Evolutionary conservation across 306 rosid genomes (phyloP), one percentile per base, ranked within the genome.

Genomic region (Nissolia schottii): DNA sequence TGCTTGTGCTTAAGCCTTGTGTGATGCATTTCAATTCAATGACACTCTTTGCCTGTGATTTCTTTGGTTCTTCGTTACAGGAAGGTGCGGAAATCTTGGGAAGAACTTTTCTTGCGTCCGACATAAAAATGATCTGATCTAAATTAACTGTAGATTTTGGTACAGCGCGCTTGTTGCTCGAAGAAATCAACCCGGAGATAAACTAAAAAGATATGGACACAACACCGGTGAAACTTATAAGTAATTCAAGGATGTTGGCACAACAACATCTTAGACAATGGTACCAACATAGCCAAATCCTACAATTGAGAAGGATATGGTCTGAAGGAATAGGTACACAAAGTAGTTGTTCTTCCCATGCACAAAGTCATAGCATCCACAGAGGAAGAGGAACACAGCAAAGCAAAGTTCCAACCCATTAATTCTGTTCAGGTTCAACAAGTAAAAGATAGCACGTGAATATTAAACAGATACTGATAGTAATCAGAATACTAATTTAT

Each of bases 261-360:
- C 55, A 31, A 79, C 48, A 82, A 68, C 74, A 67, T 71, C 86
- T 83, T 87, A 90, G 61, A 91, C 86, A 64, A 89, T 91, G 80
- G 97, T 91, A 60, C 97, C 97, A 41, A 91, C 79, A 41, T 85
- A 91, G 56, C 97, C 97, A 66, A 91, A 80, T 84, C 97, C 97
- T 4, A 88, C 84, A 60, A 89, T 79, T 63, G 82, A 66, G 90
- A 91, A 91, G 76, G 79, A 64, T 18, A 91, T 20, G 74, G 97
- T 89, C 80, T 91, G 97, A 53, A 91, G 93, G 86, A 89, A 91
- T 68, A 91, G 97, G 83, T 91, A 91, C 5, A 91, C 64, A 53
- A 91, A 92, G 85, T 92, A 92, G 80, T 73, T 85, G 96, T 92
- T 79, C 90, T 92, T 89, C 62, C 97, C 97, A 1, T 92, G 87